Evolutionary conservation across 805 yeast species (phyloP).

Genomic region (Ogataea corticis): DNA sequence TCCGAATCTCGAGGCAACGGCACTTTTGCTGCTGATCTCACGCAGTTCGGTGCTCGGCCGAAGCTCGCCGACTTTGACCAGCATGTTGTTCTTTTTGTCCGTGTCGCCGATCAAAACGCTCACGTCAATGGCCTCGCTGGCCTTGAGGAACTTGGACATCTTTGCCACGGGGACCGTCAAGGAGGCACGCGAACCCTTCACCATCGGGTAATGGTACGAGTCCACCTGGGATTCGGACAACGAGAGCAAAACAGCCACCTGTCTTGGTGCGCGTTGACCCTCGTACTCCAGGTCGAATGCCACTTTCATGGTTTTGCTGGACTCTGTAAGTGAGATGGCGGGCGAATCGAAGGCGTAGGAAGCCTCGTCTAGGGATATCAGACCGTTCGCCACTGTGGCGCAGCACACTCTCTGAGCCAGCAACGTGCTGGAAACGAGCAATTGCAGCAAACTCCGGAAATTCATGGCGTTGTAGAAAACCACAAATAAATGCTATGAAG

Average conservation of each 20-base stretch:
- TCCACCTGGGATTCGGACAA: conserved; percentile 13
- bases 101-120: conserved; percentile 32
- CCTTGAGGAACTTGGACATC: conserved; percentile 27
- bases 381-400: conserved; percentile 6
- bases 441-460: background rate
- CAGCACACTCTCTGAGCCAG: background rate
- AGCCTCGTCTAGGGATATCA: conserved; percentile 11
- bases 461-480: background rate
- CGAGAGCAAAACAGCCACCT: conserved; percentile 28
- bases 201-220: conserved; percentile 26
- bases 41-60: conserved; percentile 18
- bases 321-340: conserved; percentile 10
- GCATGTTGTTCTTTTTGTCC: conserved; percentile 14
- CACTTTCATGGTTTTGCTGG: conserved; percentile 9
- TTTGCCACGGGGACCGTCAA: conserved; percentile 20
- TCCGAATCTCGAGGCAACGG: conserved; percentile 42
- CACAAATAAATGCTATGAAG: background rate
- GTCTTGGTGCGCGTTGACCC: conserved; percentile 22
- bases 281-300: conserved; percentile 20
- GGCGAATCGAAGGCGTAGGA: conserved; percentile 5
- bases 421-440: conserved; percentile 1
- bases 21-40: conserved; percentile 6
- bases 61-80: conserved; percentile 21
- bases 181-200: conserved; percentile 14
- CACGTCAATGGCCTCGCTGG: conserved; percentile 21